These are phyloP conservation scores for Parascedosporium putredinis DNA, from an alignment of 2,329 filamentous ascomycete species.

Conservation along the genomic window DNA sequence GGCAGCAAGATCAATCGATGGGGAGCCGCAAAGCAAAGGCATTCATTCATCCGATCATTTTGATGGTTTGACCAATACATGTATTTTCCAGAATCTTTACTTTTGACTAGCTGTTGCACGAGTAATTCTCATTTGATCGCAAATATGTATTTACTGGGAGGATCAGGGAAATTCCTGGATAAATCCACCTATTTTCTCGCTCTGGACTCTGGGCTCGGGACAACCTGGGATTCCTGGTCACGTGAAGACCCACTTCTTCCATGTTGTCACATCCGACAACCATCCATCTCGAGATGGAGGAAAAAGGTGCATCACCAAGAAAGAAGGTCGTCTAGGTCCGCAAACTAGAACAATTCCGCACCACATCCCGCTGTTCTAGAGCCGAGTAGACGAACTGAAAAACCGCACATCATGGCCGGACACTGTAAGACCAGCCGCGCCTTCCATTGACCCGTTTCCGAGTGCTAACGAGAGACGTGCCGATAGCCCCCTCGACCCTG, in stretches of 20 bases:
- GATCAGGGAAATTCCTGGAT: too few relatives aligned
- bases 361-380: background rate
- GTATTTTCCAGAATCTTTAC: too few relatives aligned
- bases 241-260: background rate
- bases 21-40: too few relatives aligned
- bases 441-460: background rate
- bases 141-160: too few relatives aligned
- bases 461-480: background rate
- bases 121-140: too few relatives aligned
- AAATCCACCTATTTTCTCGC: too few relatives aligned
- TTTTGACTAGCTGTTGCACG: too few relatives aligned
- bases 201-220: background rate
- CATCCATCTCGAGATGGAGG: background rate
- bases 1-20: too few relatives aligned
- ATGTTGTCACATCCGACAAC: background rate
- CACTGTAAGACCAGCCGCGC: constrained; percentile 7
- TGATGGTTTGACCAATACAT: too few relatives aligned
- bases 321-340: background rate
- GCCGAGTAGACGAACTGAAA: background rate
- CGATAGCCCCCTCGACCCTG: constrained; percentile 12
- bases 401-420: constrained; percentile 8
- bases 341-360: background rate
- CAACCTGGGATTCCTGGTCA: background rate
- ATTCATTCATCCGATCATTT: too few relatives aligned
- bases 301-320: background rate